Percentiles rank a stretch among this genome's conserved stretches.
phyloP scores from a whole-genome alignment of 257 asterid genomes.

The Solanum bulbocastanum region DNA sequence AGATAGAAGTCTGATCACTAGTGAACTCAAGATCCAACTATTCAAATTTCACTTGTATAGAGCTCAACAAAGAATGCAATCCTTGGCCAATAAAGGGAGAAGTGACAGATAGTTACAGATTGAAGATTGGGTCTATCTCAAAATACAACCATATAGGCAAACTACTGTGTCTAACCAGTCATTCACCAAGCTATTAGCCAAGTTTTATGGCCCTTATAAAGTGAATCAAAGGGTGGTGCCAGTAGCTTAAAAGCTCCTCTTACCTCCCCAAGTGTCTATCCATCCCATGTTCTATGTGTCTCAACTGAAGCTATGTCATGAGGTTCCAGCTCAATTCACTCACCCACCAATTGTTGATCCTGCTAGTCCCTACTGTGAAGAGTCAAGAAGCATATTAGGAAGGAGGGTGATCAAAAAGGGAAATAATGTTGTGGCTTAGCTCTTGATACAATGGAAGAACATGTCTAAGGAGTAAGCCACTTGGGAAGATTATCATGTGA shows the following conservation, averaged over 20 bases:
- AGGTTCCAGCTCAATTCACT: neutral
- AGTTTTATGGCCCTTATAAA: no score
- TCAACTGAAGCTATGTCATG: neutral
- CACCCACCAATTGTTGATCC: neutral
- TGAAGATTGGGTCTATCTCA: neutral
- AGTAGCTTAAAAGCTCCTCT: no score
- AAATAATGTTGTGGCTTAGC: neutral
- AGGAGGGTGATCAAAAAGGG: neutral
- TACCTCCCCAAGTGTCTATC: neutral
- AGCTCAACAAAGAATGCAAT: neutral
- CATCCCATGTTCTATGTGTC: neutral
- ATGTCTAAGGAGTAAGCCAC: neutral
- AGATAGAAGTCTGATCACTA: neutral
- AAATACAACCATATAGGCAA: neutral
- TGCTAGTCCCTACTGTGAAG: neutral
- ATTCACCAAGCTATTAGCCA: neutral
- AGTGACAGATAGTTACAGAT: neutral
- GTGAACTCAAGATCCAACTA: neutral
- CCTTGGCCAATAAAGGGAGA: neutral
- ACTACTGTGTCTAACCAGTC: neutral
- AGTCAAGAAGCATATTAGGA: fast-evolving
- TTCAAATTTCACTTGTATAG: neutral
- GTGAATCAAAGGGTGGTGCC: no score
- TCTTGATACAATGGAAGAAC: neutral
- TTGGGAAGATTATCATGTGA: neutral